These are phyloP conservation scores for Casuarina equisetifolia DNA, from an alignment of 306 rosid genomes.

Conservation along the genomic window DNA sequence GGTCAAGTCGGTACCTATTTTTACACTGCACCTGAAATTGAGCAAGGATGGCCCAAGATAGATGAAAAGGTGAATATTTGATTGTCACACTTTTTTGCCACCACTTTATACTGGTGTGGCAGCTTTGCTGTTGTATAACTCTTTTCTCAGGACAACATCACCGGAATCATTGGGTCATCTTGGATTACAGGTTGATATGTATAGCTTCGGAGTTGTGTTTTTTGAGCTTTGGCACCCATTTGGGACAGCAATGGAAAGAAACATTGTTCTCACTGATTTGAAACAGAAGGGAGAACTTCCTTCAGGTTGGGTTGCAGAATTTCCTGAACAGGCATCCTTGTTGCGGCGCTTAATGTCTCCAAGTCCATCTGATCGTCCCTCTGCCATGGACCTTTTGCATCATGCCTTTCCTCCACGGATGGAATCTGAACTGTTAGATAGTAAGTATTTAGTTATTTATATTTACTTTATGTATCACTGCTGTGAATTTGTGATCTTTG, in stretches of 20 bases:
- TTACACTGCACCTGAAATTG: conserved; percentile 99
- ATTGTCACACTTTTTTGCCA: conserved; percentile 9
- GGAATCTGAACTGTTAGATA: conserved; percentile 90
- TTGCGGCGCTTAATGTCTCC: conserved; percentile 70
- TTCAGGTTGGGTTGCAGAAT: conserved; percentile 67
- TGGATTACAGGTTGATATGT: conserved; percentile 90
- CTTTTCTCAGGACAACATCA: conserved; percentile 24
- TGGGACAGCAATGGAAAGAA: conserved; percentile 92
- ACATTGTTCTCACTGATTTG: conserved; percentile 74
- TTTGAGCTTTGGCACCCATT: conserved; percentile 99
- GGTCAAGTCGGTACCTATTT: conserved; percentile 97
- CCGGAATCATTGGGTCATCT: conserved; percentile 34
- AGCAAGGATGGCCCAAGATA: conserved; percentile 98
- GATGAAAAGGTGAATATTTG: conserved; percentile 72
- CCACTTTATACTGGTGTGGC: conserved; percentile 18
- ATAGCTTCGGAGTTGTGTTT: conserved; percentile 92
- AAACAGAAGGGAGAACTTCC: conserved; percentile 80
- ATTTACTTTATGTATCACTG: not conserved
- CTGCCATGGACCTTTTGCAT: conserved; percentile 75
- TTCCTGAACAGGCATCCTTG: conserved; percentile 79
- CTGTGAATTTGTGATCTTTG: not conserved
- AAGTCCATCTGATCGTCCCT: conserved; percentile 92
- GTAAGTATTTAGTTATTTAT: conserved; percentile 51
- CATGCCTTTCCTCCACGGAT: conserved; percentile 83
- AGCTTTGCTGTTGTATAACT: conserved; percentile 17